A percentile compares a stretch with the other conserved stretches of the same genome.
These are phyloP conservation scores for Peterozyma xylosa DNA, from an alignment of 805 yeast species.

Conservation along the genomic window DNA sequence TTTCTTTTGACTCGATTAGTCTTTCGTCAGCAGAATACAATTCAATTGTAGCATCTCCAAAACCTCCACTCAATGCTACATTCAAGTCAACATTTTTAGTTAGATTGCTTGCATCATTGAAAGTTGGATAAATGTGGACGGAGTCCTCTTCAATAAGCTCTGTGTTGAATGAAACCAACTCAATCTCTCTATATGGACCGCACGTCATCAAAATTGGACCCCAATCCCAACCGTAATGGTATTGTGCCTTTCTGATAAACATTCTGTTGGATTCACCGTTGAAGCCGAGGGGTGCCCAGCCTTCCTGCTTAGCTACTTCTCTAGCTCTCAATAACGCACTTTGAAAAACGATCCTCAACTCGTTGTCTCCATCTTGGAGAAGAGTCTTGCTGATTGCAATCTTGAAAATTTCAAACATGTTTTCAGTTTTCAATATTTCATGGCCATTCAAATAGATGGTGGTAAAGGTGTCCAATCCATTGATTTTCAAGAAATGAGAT, in stretches of 20 bases:
- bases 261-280: conserved; percentile 37
- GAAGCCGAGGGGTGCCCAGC: conserved; percentile 20
- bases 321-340: conserved; percentile 29
- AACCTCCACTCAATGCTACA: not conserved
- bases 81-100: not conserved
- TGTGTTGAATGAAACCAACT: conserved; percentile 16
- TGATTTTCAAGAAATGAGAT: conserved; percentile 24
- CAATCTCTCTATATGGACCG: conserved; percentile 35
- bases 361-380: conserved; percentile 18
- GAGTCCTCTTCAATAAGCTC: conserved; percentile 7
- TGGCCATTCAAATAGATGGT: conserved; percentile 31
- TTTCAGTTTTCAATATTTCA: conserved; percentile 27
- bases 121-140: conserved; percentile 1
- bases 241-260: conserved; percentile 43
- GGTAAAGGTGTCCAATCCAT: conserved; percentile 37
- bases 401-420: conserved; percentile 32
- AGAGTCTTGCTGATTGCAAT: conserved; percentile 19
- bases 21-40: conserved; percentile 3
- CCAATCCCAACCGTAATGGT: conserved; percentile 56
- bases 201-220: conserved; percentile 37
- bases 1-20: not conserved
- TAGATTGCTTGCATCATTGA: not conserved
- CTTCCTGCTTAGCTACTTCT: conserved; percentile 23
- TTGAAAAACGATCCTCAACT: conserved; percentile 26
- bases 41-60: conserved; percentile 12